Conservation (phyloP, 768 basidiomycete species). For the Tephrocybe sp. region DNA sequence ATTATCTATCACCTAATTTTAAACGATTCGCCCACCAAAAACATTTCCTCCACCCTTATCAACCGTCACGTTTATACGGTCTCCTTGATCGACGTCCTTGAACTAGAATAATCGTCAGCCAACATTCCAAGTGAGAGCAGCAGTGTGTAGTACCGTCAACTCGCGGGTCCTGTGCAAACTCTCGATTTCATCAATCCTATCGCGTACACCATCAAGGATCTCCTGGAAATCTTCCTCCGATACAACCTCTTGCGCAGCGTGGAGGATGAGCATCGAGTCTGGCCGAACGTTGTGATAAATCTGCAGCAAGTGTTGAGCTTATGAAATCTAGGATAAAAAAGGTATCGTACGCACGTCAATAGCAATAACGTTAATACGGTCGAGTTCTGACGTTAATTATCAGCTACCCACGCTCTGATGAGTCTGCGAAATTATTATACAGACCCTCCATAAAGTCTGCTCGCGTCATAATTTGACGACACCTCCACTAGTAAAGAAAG, state of each 20-base stretch:
- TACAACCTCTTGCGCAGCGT: conserved; percentile 70
- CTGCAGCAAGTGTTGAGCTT: conserved; percentile 38
- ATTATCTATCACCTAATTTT: not conserved
- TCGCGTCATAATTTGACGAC: conserved; percentile 81
- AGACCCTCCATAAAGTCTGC: conserved; percentile 79
- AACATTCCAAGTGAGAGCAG: not conserved
- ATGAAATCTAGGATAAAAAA: conserved; percentile 5
- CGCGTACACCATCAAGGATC: conserved; percentile 68
- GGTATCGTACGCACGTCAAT: conserved; percentile 60
- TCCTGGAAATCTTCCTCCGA: conserved; percentile 80
- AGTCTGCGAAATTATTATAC: conserved; percentile 12
- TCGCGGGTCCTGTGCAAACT: conserved; percentile 78
- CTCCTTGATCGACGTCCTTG: conserved; percentile 49
- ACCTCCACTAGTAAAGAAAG: conserved; percentile 48
- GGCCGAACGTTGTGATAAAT: conserved; percentile 75
- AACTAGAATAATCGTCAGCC: conserved; percentile 34
- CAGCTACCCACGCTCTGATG: too few species aligned
- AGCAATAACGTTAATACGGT: conserved; percentile 69
- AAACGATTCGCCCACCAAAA: conserved; percentile 13
- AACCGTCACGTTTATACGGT: conserved; percentile 51
- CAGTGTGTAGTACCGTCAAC: conserved; percentile 52
- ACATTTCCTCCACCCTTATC: conserved; percentile 50
- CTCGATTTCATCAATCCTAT: conserved; percentile 85
- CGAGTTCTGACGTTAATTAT: conserved; percentile 46
- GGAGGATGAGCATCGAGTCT: conserved; percentile 76